A percentile compares a stretch with the other conserved stretches of the same genome.
phyloP scores from a whole-genome alignment of 805 yeast species.

The Myxozyma monticola region DNA sequence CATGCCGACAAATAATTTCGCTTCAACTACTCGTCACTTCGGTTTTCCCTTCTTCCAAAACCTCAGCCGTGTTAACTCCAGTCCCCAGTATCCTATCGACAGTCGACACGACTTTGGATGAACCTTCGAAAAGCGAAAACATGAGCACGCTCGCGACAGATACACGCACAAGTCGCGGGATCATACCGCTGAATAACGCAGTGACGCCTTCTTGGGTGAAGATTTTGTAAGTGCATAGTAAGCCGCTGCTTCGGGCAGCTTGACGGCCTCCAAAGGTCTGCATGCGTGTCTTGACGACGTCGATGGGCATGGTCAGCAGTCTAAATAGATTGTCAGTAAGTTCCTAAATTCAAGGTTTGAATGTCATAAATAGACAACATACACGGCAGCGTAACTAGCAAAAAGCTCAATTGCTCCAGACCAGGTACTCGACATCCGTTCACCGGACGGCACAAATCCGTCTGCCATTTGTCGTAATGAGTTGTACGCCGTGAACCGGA shows the following conservation, averaged over 20 bases:
- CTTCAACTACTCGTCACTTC: no score
- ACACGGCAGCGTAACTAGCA: constrained; percentile 25
- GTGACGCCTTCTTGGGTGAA: constrained; percentile 44
- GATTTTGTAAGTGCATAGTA: constrained; percentile 40
- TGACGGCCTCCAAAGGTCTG: constrained; percentile 55
- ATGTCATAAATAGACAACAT: background rate
- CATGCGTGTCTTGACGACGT: constrained; percentile 94
- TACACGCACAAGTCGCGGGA: constrained; percentile 22
- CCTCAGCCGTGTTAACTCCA: no score
- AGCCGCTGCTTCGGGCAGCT: constrained; percentile 39
- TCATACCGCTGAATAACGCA: constrained; percentile 17
- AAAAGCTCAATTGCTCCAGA: constrained; percentile 34
- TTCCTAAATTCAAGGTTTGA: background rate
- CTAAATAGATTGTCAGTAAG: constrained; percentile 51
- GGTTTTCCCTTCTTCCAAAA: no score
- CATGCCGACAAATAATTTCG: no score
- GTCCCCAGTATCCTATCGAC: no score
- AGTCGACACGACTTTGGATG: no score
- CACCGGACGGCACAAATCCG: constrained; percentile 52
- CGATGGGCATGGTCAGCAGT: constrained; percentile 82
- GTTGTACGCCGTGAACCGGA: constrained; percentile 81
- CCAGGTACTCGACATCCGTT: constrained; percentile 56
- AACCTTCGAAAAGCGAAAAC: constrained; percentile 20
- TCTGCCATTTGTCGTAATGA: constrained; percentile 61
- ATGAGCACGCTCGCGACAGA: constrained; percentile 20